Base-by-base conservation (phyloP, 2,329 filamentous ascomycete genomes). In the Plenodomus biglobosus region DNA sequence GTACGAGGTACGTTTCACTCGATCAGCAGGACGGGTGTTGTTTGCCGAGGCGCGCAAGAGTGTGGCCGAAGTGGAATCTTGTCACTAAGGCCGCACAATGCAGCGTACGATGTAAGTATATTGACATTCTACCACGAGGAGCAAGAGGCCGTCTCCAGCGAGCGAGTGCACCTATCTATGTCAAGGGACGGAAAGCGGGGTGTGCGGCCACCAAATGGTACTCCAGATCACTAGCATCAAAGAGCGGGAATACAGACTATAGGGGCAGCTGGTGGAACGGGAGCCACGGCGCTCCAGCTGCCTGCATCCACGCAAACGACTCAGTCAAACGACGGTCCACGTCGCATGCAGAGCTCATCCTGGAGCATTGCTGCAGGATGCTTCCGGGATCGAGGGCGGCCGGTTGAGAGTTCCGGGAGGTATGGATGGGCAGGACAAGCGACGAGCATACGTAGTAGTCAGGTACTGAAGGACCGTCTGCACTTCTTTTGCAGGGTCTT, bases 231-330 rank as follows among this genome's bases (percentile, higher is more conserved):
- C 22, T 32, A 32, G 11, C 6, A 32, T 7, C 8, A 15, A 32
- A 32, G 27, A 15, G 11, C 27, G 27, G 15, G 27, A 32, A 32
- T 15, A 32, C 6, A 32, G 7, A 15, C 13, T 32, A 37, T 7
- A 37, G 50, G 36, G 6, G 3, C 27, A 11, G 27, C 8, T 32
- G 6, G 27, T 32, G 27, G 27, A 7, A 32, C 51, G 49, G 47
- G 43, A 48, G 53, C 50, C 48, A 53, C 51, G 55, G 48, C 51
- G 52, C 47, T 55, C 18, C 44, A 56, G 51, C 51, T 48, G 44
- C 45, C 44, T 48, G 53, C 52, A 52, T 47, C 50, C 48, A 53
- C 50, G 53, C 56, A 55, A 48, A 59, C 50, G 46, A 51, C 36
- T 38, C 38, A 55, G 30, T 46, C 52, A 21, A 50, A 50, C 44